Percentiles rank a stretch among this genome's conserved stretches.
Evolutionary conservation across 805 yeast genomes (phyloP).

Genomic region (Hemisphaericaspora nanyangensis): DNA sequence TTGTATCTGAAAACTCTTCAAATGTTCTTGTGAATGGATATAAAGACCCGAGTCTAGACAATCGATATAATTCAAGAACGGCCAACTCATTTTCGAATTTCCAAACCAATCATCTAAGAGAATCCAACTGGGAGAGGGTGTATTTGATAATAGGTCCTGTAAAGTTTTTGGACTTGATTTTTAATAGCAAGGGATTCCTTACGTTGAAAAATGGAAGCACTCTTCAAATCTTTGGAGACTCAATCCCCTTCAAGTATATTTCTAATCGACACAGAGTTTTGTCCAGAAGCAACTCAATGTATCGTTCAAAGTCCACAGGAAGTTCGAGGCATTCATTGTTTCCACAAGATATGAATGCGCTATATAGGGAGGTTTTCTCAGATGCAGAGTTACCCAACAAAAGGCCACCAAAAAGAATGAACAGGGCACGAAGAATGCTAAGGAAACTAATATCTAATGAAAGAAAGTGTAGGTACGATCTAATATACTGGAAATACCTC

Average conservation of each 20-base stretch:
- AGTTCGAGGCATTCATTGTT: neutral
- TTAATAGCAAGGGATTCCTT: slow-evolving; percentile 30
- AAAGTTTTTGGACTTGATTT: slow-evolving; percentile 36
- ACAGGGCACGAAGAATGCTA: neutral
- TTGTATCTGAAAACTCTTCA: slow-evolving; percentile 22
- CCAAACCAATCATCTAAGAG: slow-evolving; percentile 38
- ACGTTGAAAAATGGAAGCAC: slow-evolving; percentile 8
- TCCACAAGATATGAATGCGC: neutral
- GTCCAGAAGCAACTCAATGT: neutral
- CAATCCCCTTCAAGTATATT: neutral
- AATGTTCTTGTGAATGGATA: slow-evolving; percentile 46
- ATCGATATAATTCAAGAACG: slow-evolving; percentile 25
- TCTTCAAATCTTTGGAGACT: slow-evolving; percentile 25
- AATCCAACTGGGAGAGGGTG: slow-evolving; percentile 41
- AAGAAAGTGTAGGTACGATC: slow-evolving; percentile 25
- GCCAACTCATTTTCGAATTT: slow-evolving; percentile 30
- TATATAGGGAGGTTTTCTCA: neutral
- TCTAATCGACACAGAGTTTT: no score
- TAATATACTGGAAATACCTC: slow-evolving; percentile 34
- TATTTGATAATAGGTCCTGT: slow-evolving; percentile 36
- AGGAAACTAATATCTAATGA: slow-evolving; percentile 29
- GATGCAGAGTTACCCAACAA: neutral
- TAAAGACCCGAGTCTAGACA: slow-evolving; percentile 26
- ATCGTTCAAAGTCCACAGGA: neutral
- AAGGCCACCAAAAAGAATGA: neutral